A percentile compares a stretch with the other conserved stretches of the same genome.
Conservation (phyloP, 306 rosid genomes). For the Dalbergia cultrata region DNA sequence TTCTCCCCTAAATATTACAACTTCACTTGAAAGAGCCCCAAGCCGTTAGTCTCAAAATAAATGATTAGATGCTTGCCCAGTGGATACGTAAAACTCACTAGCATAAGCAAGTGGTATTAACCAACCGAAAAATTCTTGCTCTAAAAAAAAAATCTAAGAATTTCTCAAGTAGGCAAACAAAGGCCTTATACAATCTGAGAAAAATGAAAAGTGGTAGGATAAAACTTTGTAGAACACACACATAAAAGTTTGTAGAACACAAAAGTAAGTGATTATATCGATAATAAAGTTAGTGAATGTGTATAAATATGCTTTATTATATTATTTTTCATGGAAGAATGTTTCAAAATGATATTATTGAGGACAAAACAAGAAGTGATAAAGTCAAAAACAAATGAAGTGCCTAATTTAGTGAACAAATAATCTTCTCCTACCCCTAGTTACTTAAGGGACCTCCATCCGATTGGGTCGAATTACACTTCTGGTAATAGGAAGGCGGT, state of each 20-base stretch:
- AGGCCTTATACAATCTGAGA: too few relatives aligned
- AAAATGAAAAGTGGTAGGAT: too few relatives aligned
- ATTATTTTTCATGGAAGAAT: too few relatives aligned
- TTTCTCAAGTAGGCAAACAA: too few relatives aligned
- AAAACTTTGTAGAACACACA: too few relatives aligned
- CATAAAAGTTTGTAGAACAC: too few relatives aligned
- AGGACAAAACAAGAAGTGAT: not conserved
- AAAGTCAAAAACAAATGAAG: too few relatives aligned
- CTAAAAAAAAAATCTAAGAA: too few relatives aligned
- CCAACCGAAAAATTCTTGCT: too few relatives aligned
- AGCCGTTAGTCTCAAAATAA: not conserved
- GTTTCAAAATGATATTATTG: not conserved
- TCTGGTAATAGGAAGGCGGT: too few relatives aligned
- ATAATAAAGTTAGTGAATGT: not conserved
- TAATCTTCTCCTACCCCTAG: not conserved
- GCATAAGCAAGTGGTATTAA: not conserved
- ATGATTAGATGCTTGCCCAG: not conserved
- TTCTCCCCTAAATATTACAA: not conserved
- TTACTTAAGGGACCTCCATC: too few relatives aligned
- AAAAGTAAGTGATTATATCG: not conserved
- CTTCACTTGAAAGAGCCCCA: not conserved
- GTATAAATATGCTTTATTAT: not conserved
- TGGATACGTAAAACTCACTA: not conserved
- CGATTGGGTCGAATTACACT: too few relatives aligned
- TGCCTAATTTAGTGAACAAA: not conserved